Evolutionary conservation across 2,329 filamentous ascomycete species (phyloP), one percentile per base, ranked within the genome.

Genomic region (Aspergillus niger): DNA sequence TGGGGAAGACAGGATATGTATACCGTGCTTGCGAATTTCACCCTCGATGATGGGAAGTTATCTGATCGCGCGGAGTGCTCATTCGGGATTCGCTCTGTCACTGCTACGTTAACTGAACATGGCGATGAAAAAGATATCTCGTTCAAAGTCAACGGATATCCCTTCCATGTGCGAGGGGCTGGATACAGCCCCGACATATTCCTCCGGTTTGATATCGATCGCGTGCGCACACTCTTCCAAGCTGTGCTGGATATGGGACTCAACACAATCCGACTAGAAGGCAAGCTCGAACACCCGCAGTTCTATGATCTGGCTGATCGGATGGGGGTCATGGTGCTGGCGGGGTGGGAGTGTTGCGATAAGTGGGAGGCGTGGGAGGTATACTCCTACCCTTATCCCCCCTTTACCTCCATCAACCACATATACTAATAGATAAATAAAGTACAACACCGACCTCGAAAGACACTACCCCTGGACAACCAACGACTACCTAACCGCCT

Each of bases 281-380:
- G 86, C 2, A 88, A 88, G 63, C 83, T 86, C 68, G 86, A 89
- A 65, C 86, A 89, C 7, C 83, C 85, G 0, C 81, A 84, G 63
- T 73, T 89, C 0, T 89, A 88, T 66, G 77, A 83, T 0, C 74
- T 87, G 2, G 83, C 86, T 1, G 85, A 88, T 65, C 76, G 79
- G 3, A 74, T 87, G 66, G 86, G 86, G 0, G 67, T 89, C 38
- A 87, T 89, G 85, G 72, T 89, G 0, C 75, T 89, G 39, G 76
- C 85, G 0, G 86, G 86, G 0, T 89, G 86, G 85, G 86, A 88
- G 62, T 89, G 86, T 70, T 89, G 86, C 69, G 84, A 88, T 65
- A 89, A 89, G 69, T 89, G 86, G 86, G 86, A 89, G 67, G 83
- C 81, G 0, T 89, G 85, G 85, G 70, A 68, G 15, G 73, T 74